phyloP scores from a whole-genome alignment of 2,329 filamentous ascomycete species.

The Trichophyton simii region DNA sequence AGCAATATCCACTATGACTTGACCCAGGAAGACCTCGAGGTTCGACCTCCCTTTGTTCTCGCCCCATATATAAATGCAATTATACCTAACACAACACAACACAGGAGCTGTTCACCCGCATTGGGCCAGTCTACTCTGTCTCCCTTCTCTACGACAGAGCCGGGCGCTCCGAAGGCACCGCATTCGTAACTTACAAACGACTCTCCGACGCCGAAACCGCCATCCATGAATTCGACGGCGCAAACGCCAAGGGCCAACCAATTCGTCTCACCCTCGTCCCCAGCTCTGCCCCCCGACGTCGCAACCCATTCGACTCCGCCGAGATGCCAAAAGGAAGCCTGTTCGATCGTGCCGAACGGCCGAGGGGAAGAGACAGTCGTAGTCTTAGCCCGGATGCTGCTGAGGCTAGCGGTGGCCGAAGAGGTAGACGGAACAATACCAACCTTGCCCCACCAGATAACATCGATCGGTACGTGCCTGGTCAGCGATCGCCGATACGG shows the following conservation, averaged over 20 bases:
- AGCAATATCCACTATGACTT: conserved; percentile 91
- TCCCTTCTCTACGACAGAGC: conserved; percentile 73
- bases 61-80: conserved; percentile 14
- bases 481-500: conserved; percentile 34
- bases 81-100: conserved; percentile 6
- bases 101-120: conserved; percentile 67
- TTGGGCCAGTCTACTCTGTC: conserved; percentile 58
- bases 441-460: conserved; percentile 49
- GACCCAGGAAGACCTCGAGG: conserved; percentile 68
- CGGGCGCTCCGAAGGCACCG: conserved; percentile 73
- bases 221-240: conserved; percentile 70
- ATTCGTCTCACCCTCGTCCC: conserved; percentile 58
- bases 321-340: conserved; percentile 47
- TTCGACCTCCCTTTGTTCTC: conserved; percentile 26
- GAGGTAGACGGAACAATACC: conserved; percentile 40
- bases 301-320: conserved; percentile 39
- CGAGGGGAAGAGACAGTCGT: conserved; percentile 27
- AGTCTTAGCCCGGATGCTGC: conserved; percentile 32
- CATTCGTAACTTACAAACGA: conserved; percentile 67
- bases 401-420: conserved; percentile 28
- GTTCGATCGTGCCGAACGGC: conserved; percentile 49
- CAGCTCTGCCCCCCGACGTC: conserved; percentile 21
- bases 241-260: conserved; percentile 80
- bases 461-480: conserved; percentile 70
- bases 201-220: conserved; percentile 60